phyloP scores from a whole-genome alignment of 139 green algal species.

The Haematococcus sp. region DNA sequence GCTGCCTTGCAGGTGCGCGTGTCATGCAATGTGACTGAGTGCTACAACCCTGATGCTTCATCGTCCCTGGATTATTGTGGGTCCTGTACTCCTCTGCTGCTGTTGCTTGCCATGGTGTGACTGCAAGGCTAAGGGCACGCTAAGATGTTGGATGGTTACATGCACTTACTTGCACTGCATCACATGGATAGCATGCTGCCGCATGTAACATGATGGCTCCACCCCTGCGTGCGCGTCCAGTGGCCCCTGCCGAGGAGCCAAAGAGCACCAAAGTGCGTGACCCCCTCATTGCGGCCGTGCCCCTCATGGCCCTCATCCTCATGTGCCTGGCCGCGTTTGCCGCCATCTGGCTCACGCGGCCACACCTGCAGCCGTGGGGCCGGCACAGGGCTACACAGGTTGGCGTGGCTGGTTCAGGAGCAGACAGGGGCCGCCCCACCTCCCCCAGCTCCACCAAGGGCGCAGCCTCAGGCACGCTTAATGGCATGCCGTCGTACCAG shows the following conservation, averaged over 20 bases:
- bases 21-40: background rate
- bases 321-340: background rate
- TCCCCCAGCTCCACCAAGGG: background rate
- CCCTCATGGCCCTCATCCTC: constrained; percentile 23
- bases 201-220: background rate
- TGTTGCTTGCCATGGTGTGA: background rate
- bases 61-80: background rate
- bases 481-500: too few relatives aligned
- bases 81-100: background rate
- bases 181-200: background rate
- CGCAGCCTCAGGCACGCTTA: background rate
- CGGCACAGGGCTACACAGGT: background rate
- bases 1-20: constrained; percentile 2
- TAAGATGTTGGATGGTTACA: background rate
- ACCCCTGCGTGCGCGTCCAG: background rate
- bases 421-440: background rate
- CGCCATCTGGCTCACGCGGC: background rate
- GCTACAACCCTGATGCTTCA: background rate
- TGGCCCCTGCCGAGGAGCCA: background rate
- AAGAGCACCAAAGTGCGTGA: background rate
- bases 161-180: background rate
- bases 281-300: constrained; percentile 27
- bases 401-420: background rate
- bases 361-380: background rate
- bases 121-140: too few relatives aligned